Evolutionary conservation across 179 eudicot genomes (phyloP), one percentile per base, ranked within the genome.

Genomic region (Camellia oleifera): DNA sequence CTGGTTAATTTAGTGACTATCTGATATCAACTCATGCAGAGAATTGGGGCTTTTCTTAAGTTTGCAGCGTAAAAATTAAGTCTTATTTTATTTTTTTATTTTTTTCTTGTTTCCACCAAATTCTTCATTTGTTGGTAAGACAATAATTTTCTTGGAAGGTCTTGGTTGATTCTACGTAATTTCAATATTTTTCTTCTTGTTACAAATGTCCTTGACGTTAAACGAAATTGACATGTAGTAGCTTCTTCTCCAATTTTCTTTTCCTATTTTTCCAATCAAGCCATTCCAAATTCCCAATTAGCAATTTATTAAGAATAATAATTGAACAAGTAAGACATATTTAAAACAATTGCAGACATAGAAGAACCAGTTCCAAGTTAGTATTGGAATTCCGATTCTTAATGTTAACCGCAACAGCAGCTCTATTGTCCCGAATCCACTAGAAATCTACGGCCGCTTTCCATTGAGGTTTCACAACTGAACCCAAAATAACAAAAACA

Each of bases 381-480:
- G 94, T 95, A 81, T 64, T 80, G 10, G 98, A 93, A 54, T 92
- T 90, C 81, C 99, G 85, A 56, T 85, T 90, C 90, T 75, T 83
- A 5, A 95, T 88, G 79, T 94, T 95, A 15, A 14, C 83, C 57
- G 94, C 98, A 74, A 95, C 94, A 5, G 79, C 92, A 7, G 69
- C 94, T 77, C 86, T 90, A 64, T 92, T 91, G 18, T 95, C 99
- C 46, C 94, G 80, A 64, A 95, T 91, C 94, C 95, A 92, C 84
- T 94, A 92, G 85, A 95, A 95, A 90, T 95, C 99, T 74, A 94
- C 88, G 0, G 98, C 89, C 9, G 99, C 98, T 84, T 88, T 95
- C 99, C 99, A 95, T 69, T 92, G 92, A 76, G 87, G 87, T 83
- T 88, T 95, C 73, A 77, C 84, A 78, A 57, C 91, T 88, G 72